Percentiles rank a stretch among this genome's conserved stretches.
phyloP scores from a whole-genome alignment of 176 grass and related monocot genomes.

The Coix lacrymajobi region DNA sequence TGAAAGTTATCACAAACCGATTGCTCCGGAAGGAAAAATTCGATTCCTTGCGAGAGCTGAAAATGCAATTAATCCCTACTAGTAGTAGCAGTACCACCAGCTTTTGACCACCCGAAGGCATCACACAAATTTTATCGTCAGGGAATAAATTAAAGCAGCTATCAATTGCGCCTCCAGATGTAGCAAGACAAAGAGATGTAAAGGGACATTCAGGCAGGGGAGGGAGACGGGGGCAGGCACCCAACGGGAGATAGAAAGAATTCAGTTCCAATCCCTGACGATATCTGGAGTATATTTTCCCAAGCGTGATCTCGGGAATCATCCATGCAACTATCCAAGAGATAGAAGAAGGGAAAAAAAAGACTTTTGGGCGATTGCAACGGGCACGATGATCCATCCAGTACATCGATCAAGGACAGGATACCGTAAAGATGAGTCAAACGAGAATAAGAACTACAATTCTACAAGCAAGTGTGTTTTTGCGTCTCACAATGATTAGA shows the following conservation, averaged over 20 bases:
- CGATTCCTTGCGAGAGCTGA: slow-evolving; percentile 21
- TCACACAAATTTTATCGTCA: slow-evolving; percentile 8
- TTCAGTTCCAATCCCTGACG: slow-evolving; percentile 35
- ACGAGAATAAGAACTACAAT: slow-evolving; percentile 51
- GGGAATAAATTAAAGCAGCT: slow-evolving; percentile 20
- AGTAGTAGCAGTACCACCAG: neutral
- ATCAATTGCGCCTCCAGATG: slow-evolving; percentile 28
- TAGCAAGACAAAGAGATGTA: slow-evolving; percentile 37
- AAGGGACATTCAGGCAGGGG: slow-evolving; percentile 10
- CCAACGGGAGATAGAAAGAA: slow-evolving; percentile 27
- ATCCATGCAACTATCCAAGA: slow-evolving; percentile 19
- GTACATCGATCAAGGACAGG: slow-evolving; percentile 22
- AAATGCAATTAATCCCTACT: slow-evolving; percentile 23
- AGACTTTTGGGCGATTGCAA: slow-evolving; percentile 39
- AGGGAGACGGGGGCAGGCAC: neutral
- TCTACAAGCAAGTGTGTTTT: neutral
- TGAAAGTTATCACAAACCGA: neutral
- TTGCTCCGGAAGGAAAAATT: slow-evolving; percentile 5
- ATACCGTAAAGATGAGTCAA: slow-evolving; percentile 49
- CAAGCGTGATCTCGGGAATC: slow-evolving; percentile 33
- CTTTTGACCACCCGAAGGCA: slow-evolving; percentile 39
- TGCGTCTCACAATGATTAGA: slow-evolving; percentile 42
- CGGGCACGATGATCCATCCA: slow-evolving; percentile 24
- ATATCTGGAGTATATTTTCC: slow-evolving; percentile 34
- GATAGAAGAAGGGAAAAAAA: neutral